Evolutionary conservation across 306 rosid genomes (phyloP).

Genomic region (Acacia acuminata): DNA sequence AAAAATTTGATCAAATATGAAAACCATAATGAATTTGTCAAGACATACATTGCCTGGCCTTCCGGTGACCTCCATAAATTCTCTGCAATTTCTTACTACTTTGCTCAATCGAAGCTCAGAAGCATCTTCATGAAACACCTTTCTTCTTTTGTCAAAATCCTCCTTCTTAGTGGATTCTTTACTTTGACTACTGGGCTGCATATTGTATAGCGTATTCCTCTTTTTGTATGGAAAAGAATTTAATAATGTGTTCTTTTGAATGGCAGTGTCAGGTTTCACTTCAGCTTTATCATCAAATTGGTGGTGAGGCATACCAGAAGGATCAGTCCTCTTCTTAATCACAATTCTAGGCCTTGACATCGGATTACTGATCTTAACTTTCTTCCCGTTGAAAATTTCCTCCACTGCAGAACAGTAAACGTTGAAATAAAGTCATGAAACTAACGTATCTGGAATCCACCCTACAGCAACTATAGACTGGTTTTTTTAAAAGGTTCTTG

Average conservation of each 20-base stretch:
- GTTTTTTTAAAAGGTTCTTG: background rate
- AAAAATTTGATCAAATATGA: background rate
- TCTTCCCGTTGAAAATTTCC: constrained; percentile 46
- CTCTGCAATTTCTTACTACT: constrained; percentile 5
- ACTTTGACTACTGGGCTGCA: constrained; percentile 9
- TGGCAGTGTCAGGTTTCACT: constrained; percentile 28
- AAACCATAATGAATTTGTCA: background rate
- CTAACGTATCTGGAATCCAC: constrained; percentile 13
- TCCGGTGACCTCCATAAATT: constrained; percentile 33
- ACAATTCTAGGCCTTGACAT: constrained; percentile 6
- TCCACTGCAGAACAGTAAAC: constrained; percentile 51
- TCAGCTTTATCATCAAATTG: constrained; percentile 36
- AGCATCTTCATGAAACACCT: background rate
- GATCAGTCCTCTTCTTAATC: constrained; percentile 14
- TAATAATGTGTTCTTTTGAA: constrained; percentile 17
- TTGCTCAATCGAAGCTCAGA: constrained; percentile 1
- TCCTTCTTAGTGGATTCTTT: constrained; percentile 4
- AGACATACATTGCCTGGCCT: constrained; percentile 54
- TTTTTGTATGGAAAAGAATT: constrained; percentile 37
- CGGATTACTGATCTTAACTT: constrained; percentile 16
- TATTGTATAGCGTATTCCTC: constrained; percentile 34
- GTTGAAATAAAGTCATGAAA: constrained; percentile 15
- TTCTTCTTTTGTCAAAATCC: constrained; percentile 14
- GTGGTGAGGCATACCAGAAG: background rate
- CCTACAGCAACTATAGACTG: constrained; percentile 6